Conservation (phyloP, 2,329 filamentous ascomycete genomes). For the Cladophialophora immunda region DNA sequence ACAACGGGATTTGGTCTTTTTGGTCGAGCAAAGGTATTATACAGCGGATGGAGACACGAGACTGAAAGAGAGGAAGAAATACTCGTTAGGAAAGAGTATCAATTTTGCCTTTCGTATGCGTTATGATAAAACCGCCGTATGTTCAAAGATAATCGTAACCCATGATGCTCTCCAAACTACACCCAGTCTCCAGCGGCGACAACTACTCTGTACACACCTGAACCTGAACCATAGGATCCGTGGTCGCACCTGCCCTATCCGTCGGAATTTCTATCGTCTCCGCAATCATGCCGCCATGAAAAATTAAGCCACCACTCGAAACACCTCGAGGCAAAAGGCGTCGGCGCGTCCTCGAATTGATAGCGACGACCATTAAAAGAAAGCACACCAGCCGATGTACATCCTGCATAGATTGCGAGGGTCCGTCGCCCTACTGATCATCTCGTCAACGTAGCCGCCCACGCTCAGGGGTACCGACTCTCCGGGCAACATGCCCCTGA, state of each 20-base stretch:
- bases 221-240: no score
- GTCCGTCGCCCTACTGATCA: constrained; percentile 87
- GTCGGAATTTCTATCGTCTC: no score
- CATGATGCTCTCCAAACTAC: no score
- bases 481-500: constrained; percentile 81
- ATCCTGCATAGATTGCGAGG: constrained; percentile 83
- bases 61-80: neutral
- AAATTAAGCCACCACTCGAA: neutral
- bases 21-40: neutral
- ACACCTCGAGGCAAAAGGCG: neutral
- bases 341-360: neutral
- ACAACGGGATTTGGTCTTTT: neutral
- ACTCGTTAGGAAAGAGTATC: neutral
- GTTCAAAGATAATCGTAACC: no score
- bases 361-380: constrained; percentile 57
- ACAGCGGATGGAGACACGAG: neutral
- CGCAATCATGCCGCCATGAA: no score
- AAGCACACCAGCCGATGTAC: constrained; percentile 95
- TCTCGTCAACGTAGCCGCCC: constrained; percentile 95
- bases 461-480: constrained; percentile 94
- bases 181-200: no score
- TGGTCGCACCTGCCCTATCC: no score
- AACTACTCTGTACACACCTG: no score
- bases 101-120: neutral
- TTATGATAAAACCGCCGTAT: no score